Base-by-base conservation (phyloP, 2,329 filamentous ascomycete species). In the Cyphellophora europaea region DNA sequence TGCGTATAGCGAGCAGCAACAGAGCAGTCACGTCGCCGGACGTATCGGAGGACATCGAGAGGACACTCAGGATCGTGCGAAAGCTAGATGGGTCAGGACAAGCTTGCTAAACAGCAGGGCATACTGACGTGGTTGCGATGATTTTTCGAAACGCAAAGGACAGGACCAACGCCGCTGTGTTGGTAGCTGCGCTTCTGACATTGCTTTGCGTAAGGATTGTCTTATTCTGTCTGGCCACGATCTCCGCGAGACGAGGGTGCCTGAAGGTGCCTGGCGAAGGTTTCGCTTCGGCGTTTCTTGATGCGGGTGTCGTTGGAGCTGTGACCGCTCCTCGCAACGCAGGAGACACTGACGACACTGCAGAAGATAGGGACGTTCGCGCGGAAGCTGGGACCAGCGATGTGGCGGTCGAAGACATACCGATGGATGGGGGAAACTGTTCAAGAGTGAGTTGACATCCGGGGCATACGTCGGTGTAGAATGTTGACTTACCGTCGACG, bases 231-330 rank as follows among this genome's bases (percentile, higher is more conserved):
- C 91, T 78, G 43, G 74, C 73, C 11, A 82, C 77, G 54, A 98
- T 93, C 61, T 96, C 89, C 51, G 86, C 73, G 45, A 95, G 71
- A 44, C 81, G 78, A 19, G 91, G 91, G 57, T 98, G 91, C 53
- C 79, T 76, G 89, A 91, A 98, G 54, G 79, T 85, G 36, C 89
- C 88, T 5, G 84, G 64, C 5, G 62, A 64, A 12, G 55, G 56
- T 6, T 53, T 53, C 32, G 47, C 29, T 10, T 38, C 31, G 14
- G 41, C 23, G 33, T 51, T 33, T 23, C 11, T 19, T 30, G 6
- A 18, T 37, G 15, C 27, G 16, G 16, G 25, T 37, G 19, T 35
- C 23, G 23, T 39, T 33, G 13, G 34, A 28, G 12, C 28, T 28
- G 33, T 3, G 36, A 28, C 12, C 21, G 21, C 21, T 8, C 8